Evolutionary conservation across 1,139 yeast genomes (phyloP).

Genomic region (Protomyces pachydermus): DNA sequence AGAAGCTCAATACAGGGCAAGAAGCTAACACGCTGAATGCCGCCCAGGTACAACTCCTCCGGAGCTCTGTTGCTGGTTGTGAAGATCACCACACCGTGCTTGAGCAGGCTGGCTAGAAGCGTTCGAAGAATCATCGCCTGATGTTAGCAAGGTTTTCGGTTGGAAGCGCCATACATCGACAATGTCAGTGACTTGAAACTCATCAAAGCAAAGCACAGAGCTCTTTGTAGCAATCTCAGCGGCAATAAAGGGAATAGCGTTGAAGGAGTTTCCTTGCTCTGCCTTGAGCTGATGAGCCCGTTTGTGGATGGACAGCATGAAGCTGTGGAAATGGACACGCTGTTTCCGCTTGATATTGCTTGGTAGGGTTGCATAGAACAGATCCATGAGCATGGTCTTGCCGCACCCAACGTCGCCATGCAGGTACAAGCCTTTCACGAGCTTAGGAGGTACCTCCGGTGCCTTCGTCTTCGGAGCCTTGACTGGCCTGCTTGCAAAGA

Average conservation of each 20-base stretch:
- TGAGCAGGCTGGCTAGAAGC: conserved; percentile 55
- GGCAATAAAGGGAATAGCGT: conserved; percentile 79
- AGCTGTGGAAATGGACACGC: conserved; percentile 90
- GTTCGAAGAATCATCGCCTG: conserved; percentile 94
- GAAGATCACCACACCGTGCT: conserved; percentile 78
- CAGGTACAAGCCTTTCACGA: conserved; percentile 64
- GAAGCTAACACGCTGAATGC: conserved; percentile 85
- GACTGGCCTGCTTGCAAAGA: background rate
- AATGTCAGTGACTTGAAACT: conserved; percentile 84
- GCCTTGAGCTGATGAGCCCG: conserved; percentile 70
- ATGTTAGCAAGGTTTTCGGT: conserved; percentile 84
- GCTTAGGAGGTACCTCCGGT: background rate
- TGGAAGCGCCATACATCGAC: conserved; percentile 58
- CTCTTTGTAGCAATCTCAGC: conserved; percentile 71
- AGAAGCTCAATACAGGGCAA: conserved; percentile 84
- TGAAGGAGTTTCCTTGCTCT: conserved; percentile 62
- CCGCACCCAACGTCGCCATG: conserved; percentile 99
- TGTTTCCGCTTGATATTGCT: conserved; percentile 49
- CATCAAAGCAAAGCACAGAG: conserved; percentile 86
- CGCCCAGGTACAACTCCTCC: conserved; percentile 84
- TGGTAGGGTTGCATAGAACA: conserved; percentile 78
- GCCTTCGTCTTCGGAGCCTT: background rate
- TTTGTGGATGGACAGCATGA: conserved; percentile 90
- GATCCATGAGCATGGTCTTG: conserved; percentile 95
- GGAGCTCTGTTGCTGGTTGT: conserved; percentile 96